phyloP scores from a whole-genome alignment of 2,329 filamentous ascomycete species.

The Calonectria montana region DNA sequence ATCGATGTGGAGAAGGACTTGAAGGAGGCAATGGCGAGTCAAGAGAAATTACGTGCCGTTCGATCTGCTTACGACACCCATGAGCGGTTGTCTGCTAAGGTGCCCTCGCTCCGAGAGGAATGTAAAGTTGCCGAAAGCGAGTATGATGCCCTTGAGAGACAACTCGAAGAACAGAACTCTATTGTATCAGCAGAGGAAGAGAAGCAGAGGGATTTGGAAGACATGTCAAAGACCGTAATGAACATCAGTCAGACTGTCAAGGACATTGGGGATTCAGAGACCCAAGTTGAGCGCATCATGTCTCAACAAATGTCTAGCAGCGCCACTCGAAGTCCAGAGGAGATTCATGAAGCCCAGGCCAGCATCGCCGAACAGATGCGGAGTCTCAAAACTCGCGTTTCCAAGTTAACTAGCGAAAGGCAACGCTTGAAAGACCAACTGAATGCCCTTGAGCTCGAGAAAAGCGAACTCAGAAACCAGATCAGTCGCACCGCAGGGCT shows the following conservation, averaged over 20 bases:
- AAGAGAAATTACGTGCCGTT: constrained; percentile 71
- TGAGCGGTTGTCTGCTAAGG: constrained; percentile 75
- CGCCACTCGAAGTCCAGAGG: constrained; percentile 77
- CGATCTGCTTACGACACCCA: constrained; percentile 80
- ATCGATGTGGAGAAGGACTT: constrained; percentile 71
- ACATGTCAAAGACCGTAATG: constrained; percentile 79
- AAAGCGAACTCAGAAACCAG: constrained; percentile 79
- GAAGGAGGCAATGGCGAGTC: constrained; percentile 59
- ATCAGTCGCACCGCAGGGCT: constrained; percentile 77
- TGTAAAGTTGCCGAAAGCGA: constrained; percentile 71
- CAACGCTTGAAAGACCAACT: constrained; percentile 78
- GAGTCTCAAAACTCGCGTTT: constrained; percentile 70
- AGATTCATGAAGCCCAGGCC: constrained; percentile 83
- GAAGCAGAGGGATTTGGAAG: constrained; percentile 78
- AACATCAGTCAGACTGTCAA: constrained; percentile 78
- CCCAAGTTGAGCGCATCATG: constrained; percentile 79
- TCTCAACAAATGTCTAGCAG: constrained; percentile 79
- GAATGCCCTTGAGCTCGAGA: constrained; percentile 79
- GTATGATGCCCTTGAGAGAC: constrained; percentile 67
- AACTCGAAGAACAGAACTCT: constrained; percentile 76
- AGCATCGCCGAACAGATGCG: constrained; percentile 75
- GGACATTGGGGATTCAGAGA: constrained; percentile 78
- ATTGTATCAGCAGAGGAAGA: constrained; percentile 73
- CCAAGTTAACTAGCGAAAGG: constrained; percentile 75
- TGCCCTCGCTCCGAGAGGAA: constrained; percentile 76